Evolutionary conservation across 2,329 filamentous ascomycete species (phyloP).

Genomic region (Dothideomycetes sp.): DNA sequence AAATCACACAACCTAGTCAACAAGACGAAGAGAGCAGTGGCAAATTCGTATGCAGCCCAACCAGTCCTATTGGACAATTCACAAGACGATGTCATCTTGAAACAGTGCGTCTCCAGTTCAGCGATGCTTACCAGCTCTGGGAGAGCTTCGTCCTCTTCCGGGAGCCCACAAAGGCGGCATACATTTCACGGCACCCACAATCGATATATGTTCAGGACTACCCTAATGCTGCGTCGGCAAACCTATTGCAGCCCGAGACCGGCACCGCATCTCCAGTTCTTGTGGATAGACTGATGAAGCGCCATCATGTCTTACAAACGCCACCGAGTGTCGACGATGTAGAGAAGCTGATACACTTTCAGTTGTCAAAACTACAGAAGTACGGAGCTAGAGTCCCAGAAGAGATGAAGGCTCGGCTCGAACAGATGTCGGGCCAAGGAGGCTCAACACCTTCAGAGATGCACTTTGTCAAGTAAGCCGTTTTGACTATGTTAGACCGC

Average conservation of each 20-base stretch:
- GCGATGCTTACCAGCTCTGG: conserved; percentile 71
- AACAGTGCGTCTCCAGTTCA: conserved; percentile 68
- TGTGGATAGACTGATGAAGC: conserved; percentile 9
- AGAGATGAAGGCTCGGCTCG: conserved; percentile 59
- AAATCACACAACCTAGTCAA: conserved; percentile 27
- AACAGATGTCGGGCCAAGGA: conserved; percentile 53
- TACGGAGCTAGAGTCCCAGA: conserved; percentile 68
- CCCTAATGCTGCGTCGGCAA: conserved; percentile 4
- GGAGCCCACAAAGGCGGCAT: conserved; percentile 56
- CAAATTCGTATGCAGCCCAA: conserved; percentile 48
- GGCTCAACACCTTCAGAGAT: conserved; percentile 59
- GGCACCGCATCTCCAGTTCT: conserved; percentile 13
- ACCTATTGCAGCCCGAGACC: conserved; percentile 27
- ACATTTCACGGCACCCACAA: conserved; percentile 43
- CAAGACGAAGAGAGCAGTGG: conserved; percentile 40
- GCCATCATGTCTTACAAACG: conserved; percentile 12
- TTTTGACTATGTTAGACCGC: neutral
- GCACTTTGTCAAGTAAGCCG: conserved; percentile 59
- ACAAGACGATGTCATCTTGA: conserved; percentile 68
- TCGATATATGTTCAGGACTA: conserved; percentile 12
- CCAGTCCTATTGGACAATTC: conserved; percentile 70
- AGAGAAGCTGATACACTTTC: conserved; percentile 73
- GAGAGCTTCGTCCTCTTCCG: conserved; percentile 71
- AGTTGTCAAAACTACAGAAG: conserved; percentile 77
- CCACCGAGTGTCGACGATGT: conserved; percentile 66